Conservation (phyloP, 805 yeast genomes). For the Schwanniomyces polymorphus region DNA sequence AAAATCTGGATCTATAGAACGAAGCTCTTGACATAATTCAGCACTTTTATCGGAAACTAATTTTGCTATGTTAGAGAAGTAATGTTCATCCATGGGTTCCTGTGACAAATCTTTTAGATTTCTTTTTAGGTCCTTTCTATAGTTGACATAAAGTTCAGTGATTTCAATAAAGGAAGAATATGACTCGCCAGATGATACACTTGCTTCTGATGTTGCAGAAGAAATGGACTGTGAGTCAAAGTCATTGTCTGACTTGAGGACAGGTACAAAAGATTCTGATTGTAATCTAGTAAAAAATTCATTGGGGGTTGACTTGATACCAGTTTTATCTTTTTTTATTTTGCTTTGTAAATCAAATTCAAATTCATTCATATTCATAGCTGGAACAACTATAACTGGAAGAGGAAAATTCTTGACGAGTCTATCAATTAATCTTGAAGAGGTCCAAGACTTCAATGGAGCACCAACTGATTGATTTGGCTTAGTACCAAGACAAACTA, state of each 20-base stretch:
- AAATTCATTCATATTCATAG: conserved; percentile 54
- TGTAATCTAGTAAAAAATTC: conserved; percentile 4
- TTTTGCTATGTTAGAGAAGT: conserved; percentile 24
- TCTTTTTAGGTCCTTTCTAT: conserved; percentile 19
- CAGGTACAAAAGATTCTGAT: not conserved
- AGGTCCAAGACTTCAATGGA: conserved; percentile 59
- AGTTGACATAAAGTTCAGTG: conserved; percentile 28
- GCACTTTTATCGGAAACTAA: conserved; percentile 35
- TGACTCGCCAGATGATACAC: conserved; percentile 25
- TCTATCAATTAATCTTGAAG: conserved; percentile 63
- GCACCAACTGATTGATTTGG: conserved; percentile 43
- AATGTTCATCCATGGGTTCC: conserved; percentile 21
- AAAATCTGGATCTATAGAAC: conserved; percentile 37
- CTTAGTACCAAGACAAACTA: conserved; percentile 57
- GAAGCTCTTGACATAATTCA: conserved; percentile 34
- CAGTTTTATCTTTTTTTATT: not conserved
- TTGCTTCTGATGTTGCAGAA: conserved; percentile 17
- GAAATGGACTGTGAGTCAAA: conserved; percentile 10
- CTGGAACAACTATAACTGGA: conserved; percentile 69
- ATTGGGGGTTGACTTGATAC: conserved; percentile 1
- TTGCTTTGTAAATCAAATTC: conserved; percentile 34
- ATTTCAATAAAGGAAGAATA: conserved; percentile 42
- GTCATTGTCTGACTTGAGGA: not conserved
- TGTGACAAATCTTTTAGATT: conserved; percentile 12
- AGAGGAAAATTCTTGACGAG: conserved; percentile 63